phyloP scores from a whole-genome alignment of 2,329 filamentous ascomycete genomes.

The Drechslerella coelobrocha region DNA sequence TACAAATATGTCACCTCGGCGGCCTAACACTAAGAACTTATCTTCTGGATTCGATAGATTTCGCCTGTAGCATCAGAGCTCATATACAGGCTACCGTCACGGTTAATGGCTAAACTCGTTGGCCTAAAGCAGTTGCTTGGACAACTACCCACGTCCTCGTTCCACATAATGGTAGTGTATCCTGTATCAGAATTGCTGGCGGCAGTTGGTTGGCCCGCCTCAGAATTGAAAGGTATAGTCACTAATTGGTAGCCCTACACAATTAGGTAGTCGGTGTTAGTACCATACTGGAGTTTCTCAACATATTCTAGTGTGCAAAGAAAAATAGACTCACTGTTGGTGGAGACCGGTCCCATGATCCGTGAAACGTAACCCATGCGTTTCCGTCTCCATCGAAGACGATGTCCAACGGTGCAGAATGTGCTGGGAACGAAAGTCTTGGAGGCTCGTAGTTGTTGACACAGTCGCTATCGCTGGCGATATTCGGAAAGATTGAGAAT shows the following conservation, averaged over 20 bases:
- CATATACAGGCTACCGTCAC: conserved; percentile 16
- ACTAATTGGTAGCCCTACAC: conserved; percentile 39
- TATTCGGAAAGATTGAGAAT: conserved; percentile 60
- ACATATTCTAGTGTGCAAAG: neutral
- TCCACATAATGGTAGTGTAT: conserved; percentile 24
- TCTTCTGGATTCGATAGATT: conserved; percentile 25
- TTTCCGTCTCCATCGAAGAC: conserved; percentile 67
- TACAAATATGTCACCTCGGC: neutral
- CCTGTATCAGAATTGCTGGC: conserved; percentile 15
- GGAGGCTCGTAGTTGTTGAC: conserved; percentile 61
- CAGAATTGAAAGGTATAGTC: conserved; percentile 23
- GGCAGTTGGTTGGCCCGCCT: conserved; percentile 13
- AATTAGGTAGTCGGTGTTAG: conserved; percentile 1
- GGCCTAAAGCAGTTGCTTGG: conserved; percentile 35
- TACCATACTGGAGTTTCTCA: neutral
- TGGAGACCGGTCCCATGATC: conserved; percentile 67
- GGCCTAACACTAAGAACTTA: neutral
- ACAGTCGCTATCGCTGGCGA: conserved; percentile 61
- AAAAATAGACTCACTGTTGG: conserved; percentile 29
- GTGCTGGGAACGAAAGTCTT: conserved; percentile 68
- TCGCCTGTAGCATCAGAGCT: conserved; percentile 38
- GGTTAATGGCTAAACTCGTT: conserved; percentile 20
- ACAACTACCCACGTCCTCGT: conserved; percentile 12
- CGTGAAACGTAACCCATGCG: conserved; percentile 74
- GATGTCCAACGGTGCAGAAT: conserved; percentile 75